Evolutionary conservation across 139 green algal genomes (phyloP).

Genomic region (Coelastrella sp.): DNA sequence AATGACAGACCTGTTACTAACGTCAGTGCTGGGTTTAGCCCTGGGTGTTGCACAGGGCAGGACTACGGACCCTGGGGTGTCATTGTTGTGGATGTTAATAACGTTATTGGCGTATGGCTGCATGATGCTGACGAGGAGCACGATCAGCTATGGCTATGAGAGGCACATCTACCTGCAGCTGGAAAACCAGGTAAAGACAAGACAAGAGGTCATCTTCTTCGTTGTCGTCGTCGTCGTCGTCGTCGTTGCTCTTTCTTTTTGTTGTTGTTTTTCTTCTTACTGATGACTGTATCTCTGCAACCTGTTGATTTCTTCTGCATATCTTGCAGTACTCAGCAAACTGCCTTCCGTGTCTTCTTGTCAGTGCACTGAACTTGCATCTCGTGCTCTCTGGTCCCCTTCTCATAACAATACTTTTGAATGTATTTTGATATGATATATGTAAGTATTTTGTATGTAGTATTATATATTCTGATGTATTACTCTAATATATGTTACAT

Average conservation of each 20-base stretch:
- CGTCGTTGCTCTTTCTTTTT: too few species aligned
- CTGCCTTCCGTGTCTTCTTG: neutral
- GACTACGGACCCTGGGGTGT: neutral
- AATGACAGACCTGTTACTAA: constrained; percentile 33
- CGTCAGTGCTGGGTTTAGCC: constrained; percentile 13
- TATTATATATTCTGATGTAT: too few species aligned
- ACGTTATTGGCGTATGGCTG: constrained; percentile 36
- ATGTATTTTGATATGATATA: too few species aligned
- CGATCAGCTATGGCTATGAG: constrained; percentile 1
- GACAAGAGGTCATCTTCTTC: neutral
- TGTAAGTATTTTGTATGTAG: too few species aligned
- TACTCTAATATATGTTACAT: too few species aligned
- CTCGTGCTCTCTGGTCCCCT: too few species aligned
- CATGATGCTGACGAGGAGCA: constrained; percentile 24
- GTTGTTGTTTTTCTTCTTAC: too few species aligned
- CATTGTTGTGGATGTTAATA: constrained; percentile 40
- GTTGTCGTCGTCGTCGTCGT: too few species aligned
- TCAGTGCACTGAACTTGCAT: neutral
- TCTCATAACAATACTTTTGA: too few species aligned
- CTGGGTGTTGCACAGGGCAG: constrained; percentile 17
- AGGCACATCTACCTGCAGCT: constrained; percentile 33
- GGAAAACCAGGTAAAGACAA: constrained; percentile 17
- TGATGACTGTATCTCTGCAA: too few species aligned
- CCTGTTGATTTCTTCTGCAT: too few species aligned
- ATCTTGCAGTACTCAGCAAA: too few species aligned